Percentiles rank a stretch among this genome's conserved stretches.
Evolutionary conservation across 352 stramenopile species (phyloP).

Genomic region (Phytophthora crassamura): DNA sequence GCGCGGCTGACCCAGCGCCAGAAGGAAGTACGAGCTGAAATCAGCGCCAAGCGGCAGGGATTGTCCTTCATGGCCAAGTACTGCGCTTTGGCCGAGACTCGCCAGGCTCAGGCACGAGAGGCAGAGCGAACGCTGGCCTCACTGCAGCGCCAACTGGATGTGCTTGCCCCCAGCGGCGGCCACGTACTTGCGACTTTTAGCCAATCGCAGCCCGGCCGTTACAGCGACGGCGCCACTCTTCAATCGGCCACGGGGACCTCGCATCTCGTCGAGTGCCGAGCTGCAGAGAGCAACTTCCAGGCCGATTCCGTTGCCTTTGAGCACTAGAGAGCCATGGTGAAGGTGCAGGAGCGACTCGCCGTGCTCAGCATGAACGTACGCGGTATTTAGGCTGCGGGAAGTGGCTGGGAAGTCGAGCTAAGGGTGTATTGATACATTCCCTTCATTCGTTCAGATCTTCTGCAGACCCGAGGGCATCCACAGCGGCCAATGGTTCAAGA

Average conservation of each 20-base stretch:
- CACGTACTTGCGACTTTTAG: slow-evolving; percentile 22
- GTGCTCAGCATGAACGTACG: slow-evolving; percentile 79
- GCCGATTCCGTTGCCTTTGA: neutral
- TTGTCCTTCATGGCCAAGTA: slow-evolving; percentile 45
- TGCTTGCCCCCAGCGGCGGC: slow-evolving; percentile 4
- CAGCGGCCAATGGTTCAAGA: slow-evolving; percentile 72
- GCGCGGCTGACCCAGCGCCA: slow-evolving; percentile 56
- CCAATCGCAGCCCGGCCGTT: slow-evolving; percentile 12
- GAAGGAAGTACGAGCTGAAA: slow-evolving; percentile 54
- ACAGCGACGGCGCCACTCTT: slow-evolving; percentile 31
- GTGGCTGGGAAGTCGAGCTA: neutral
- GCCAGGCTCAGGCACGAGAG: slow-evolving; percentile 44
- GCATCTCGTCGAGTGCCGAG: slow-evolving; percentile 11
- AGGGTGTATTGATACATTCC: slow-evolving; percentile 6
- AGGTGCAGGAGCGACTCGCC: slow-evolving; percentile 55
- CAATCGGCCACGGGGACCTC: slow-evolving; percentile 14
- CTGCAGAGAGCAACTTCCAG: slow-evolving; percentile 1
- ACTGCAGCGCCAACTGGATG: slow-evolving; percentile 47
- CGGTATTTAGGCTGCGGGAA: slow-evolving; percentile 1
- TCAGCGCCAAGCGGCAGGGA: slow-evolving; percentile 40
- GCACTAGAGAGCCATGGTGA: slow-evolving; percentile 28
- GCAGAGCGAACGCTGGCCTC: slow-evolving; percentile 51
- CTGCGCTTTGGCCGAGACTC: slow-evolving; percentile 39
- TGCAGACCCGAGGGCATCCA: slow-evolving; percentile 79
- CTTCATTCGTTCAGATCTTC: slow-evolving; percentile 58